These are phyloP conservation scores for Tricholoma bakamatsutake DNA, from an alignment of 768 basidiomycete species.

Conservation along the genomic window DNA sequence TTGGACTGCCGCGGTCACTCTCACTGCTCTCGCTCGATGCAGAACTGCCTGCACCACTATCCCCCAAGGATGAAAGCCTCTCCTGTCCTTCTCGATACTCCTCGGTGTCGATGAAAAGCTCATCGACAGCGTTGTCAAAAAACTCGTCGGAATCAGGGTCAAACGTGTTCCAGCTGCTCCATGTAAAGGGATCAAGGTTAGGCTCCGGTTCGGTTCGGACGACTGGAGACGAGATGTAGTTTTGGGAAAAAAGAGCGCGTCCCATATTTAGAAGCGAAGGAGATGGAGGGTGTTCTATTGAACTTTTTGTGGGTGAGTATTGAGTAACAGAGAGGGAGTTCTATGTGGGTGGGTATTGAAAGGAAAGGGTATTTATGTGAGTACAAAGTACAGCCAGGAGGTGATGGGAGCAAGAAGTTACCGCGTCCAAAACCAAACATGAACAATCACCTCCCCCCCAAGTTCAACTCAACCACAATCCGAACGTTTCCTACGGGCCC, in stretches of 20 bases:
- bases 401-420: constrained; percentile 6
- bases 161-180: constrained; percentile 62
- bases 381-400: constrained; percentile 12
- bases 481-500: too few relatives aligned
- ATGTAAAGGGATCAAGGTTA: constrained; percentile 37
- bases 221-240: constrained; percentile 31
- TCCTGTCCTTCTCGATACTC: constrained; percentile 29
- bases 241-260: constrained; percentile 51
- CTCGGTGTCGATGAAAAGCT: constrained; percentile 53
- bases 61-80: constrained; percentile 22
- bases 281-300: constrained; percentile 11
- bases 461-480: too few relatives aligned
- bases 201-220: constrained; percentile 42
- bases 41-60: constrained; percentile 27
- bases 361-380: constrained; percentile 16
- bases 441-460: too few relatives aligned
- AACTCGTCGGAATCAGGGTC: constrained; percentile 82
- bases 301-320: constrained; percentile 17
- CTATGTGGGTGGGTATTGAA: constrained; percentile 14
- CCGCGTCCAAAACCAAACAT: constrained; percentile 11
- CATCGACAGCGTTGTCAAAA: constrained; percentile 56
- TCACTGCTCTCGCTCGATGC: constrained; percentile 36
- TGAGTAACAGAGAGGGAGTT: background rate
- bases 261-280: constrained; percentile 36
- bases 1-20: constrained; percentile 44